Percentiles rank a stretch among this genome's conserved stretches.
Evolutionary conservation across 805 yeast genomes (phyloP).

Genomic region (Lachancea nothofagi): DNA sequence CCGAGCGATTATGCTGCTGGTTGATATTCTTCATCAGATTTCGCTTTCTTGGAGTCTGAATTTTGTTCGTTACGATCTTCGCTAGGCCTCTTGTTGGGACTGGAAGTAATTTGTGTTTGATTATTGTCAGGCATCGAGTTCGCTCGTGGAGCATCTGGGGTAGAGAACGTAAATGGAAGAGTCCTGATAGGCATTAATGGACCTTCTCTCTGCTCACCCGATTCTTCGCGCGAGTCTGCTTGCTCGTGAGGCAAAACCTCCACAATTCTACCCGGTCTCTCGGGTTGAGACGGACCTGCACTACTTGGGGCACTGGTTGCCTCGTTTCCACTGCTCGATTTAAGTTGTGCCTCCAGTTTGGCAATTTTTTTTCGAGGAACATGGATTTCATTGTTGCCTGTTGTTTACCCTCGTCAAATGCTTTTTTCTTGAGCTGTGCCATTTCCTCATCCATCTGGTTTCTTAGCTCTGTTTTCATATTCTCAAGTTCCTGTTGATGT

Average conservation of each 20-base stretch:
- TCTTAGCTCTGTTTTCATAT: conserved; percentile 19
- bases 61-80: not conserved
- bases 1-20: no score
- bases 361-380: conserved; percentile 26
- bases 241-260: not conserved
- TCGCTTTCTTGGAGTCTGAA: not conserved
- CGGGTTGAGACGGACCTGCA: not conserved
- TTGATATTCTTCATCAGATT: not conserved
- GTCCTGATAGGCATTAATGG: conserved; percentile 4
- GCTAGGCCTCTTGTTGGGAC: conserved; percentile 2
- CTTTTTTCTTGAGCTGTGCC: conserved; percentile 21
- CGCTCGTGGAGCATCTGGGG: not conserved
- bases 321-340: conserved; percentile 17
- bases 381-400: conserved; percentile 31
- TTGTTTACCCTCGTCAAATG: conserved; percentile 32
- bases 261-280: not conserved
- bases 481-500: conserved; percentile 20
- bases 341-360: conserved; percentile 27
- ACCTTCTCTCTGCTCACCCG: not conserved
- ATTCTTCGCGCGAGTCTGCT: not conserved
- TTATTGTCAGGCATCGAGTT: not conserved
- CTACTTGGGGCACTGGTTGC: conserved; percentile 3
- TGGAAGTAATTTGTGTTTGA: not conserved
- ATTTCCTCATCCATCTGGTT: conserved; percentile 18
- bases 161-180: not conserved